Evolutionary conservation across 2,329 filamentous ascomycete species (phyloP), one percentile per base, ranked within the genome.

Genomic region (Aspergillus sojae): DNA sequence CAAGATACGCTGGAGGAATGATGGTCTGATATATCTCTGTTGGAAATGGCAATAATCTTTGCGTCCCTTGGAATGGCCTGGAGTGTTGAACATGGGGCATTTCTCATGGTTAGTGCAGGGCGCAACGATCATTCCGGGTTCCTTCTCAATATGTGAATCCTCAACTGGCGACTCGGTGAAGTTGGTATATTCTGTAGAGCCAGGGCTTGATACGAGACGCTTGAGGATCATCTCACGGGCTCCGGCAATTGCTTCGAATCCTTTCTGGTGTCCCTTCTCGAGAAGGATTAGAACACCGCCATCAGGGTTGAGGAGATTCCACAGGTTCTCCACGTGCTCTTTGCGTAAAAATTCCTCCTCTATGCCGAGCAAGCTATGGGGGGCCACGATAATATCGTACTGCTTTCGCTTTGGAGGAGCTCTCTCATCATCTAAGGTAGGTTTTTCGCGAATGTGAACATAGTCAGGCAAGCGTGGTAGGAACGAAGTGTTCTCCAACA

Each of bases 1-100:
- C 23, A 96, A 81, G 54, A 98, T 85, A 54, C 86, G 86, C 74
- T 96, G 93, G 61, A 97, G 84, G 77, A 94, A 97, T 0, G 83
- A 81, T 0, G 95, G 95, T 0, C 94, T 88, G 57, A 93, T 90
- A 75, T 92, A 98, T 54, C 95, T 88, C 79, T 99, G 95, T 66
- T 84, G 86, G 77, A 99, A 98, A 77, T 91, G 91, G 78, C 95
- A 99, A 74, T 90, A 95, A 74, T 98, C 94, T 71, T 93, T 94
- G 61, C 94, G 88, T 6, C 93, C 92, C 32, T 81, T 81, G 60
- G 87, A 88, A 60, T 90, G 83, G 0, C 93, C 93, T 0, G 89
- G 85, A 0, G 84, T 83, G 23, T 85, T 82, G 74, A 97, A 97
- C 91, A 99, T 96, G 0, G 95, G 95, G 69, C 95, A 99, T 62